Conservation (phyloP, 805 yeast species). For the Maudiozyma serrabonitensis region DNA sequence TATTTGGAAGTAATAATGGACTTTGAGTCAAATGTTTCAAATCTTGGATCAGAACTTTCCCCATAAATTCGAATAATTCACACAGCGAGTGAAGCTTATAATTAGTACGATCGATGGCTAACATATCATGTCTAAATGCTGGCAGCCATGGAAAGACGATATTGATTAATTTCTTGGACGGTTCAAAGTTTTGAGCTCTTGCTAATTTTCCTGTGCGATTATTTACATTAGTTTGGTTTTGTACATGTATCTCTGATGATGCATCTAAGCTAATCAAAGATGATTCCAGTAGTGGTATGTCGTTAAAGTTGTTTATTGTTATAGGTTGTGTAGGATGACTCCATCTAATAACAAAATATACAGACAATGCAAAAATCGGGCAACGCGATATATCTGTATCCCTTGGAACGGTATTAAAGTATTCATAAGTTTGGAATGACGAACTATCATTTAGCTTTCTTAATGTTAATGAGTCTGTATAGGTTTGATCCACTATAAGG, state of each 20-base stretch:
- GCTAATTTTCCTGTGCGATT: conserved; percentile 7
- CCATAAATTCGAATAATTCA: conserved; percentile 28
- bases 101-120: conserved; percentile 23
- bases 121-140: conserved; percentile 20
- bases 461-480: conserved; percentile 27
- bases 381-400: conserved; percentile 25
- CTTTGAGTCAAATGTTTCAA: conserved; percentile 19
- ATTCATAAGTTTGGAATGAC: conserved; percentile 18
- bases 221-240: conserved; percentile 6
- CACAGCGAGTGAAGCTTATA: conserved; percentile 25
- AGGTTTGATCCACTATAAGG: conserved; percentile 28
- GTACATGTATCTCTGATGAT: conserved; percentile 3
- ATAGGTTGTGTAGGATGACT: conserved; percentile 20
- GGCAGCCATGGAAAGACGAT: conserved; percentile 28
- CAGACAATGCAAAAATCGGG: conserved; percentile 27
- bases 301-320: conserved; percentile 15
- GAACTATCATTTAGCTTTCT: conserved; percentile 23
- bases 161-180: conserved; percentile 16
- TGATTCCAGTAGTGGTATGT: conserved; percentile 17
- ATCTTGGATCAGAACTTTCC: conserved; percentile 24
- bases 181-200: conserved; percentile 17
- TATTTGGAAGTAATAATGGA: conserved; percentile 19
- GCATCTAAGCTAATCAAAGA: conserved; percentile 11
- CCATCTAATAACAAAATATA: conserved; percentile 27
- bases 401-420: conserved; percentile 27